These are phyloP conservation scores for Madurella fahalii DNA, from an alignment of 2,329 filamentous ascomycete genomes.

Conservation along the genomic window DNA sequence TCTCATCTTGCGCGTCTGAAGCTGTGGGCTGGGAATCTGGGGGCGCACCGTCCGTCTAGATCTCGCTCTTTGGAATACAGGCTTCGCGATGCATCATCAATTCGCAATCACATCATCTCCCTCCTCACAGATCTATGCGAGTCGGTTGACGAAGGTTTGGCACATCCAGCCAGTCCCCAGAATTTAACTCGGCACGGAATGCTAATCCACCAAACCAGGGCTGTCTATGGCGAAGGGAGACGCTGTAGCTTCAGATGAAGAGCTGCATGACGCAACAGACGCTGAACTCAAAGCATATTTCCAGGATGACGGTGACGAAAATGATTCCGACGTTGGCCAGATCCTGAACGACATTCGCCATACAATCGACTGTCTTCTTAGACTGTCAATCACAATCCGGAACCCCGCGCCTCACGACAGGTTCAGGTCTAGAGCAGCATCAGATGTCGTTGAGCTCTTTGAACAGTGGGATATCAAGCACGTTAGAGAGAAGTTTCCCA, in stretches of 20 bases:
- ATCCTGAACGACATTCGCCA: slow-evolving; percentile 1
- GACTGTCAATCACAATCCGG: slow-evolving; percentile 5
- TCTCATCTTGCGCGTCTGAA: slow-evolving; percentile 6
- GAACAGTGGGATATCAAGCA: too few species aligned
- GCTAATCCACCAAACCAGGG: too few species aligned
- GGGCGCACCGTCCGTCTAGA: slow-evolving; percentile 8
- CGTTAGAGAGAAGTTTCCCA: too few species aligned
- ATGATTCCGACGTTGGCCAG: neutral
- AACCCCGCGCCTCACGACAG: slow-evolving; percentile 5
- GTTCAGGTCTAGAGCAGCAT: neutral
- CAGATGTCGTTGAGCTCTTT: too few species aligned
- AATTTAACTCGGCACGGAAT: too few species aligned
- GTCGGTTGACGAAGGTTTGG: slow-evolving; percentile 2
- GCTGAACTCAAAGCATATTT: too few species aligned
- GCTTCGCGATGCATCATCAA: slow-evolving; percentile 5
- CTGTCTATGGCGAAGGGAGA: too few species aligned
- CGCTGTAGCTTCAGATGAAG: too few species aligned
- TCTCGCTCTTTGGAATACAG: slow-evolving; percentile 5
- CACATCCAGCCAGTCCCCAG: too few species aligned
- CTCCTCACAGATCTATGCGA: slow-evolving; percentile 1
- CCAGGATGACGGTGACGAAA: too few species aligned
- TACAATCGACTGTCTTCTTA: slow-evolving; percentile 6
- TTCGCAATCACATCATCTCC: slow-evolving; percentile 2
- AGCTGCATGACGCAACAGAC: too few species aligned
- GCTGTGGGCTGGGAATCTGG: slow-evolving; percentile 10